Evolutionary conservation across 768 basidiomycete species (phyloP), one percentile per base, ranked within the genome.

Genomic region (Rhodotorula graminis): DNA sequence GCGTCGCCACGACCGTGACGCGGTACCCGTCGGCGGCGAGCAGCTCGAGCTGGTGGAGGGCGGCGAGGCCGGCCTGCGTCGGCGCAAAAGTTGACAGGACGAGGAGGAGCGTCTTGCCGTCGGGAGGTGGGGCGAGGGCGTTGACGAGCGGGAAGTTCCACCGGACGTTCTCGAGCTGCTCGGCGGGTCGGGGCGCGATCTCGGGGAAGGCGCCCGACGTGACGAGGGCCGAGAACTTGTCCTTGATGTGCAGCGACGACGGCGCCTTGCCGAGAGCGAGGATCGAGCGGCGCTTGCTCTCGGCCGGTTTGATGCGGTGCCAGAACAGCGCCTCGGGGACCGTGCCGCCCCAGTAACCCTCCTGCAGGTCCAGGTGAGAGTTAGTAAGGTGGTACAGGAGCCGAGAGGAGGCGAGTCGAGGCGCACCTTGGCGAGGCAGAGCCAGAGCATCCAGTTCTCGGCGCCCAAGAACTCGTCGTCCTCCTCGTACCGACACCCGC

Each of bases 371-470:
- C 2, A 12, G 44, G 44, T 19, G 21, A 3, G 47, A 3, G 47
- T 19, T 3, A 46, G 42, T 2, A 10, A 29, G 29, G 53, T 8
- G 7, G 46, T 44, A 12, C 1, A 10, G 19, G 0, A 27, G 23
- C 0, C 23, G 46, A 33, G 33, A 21, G 19, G 47, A 6, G n/a
- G 9, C 2, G 29, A 1, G 42, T 42, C 61, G 23, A 27, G 4
- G 16, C 70, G 67, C 33, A 57, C 62, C 58, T 71, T 70, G 25
- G 74, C 74, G n/a, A 75, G 59, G 53, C 74, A 75, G 52, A 75
- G 61, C 74, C 74, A 75, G 53, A 75, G 71, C 52, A 65, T 66
- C 69, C 69, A 70, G 33, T 71, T 70, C 55, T 75, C 74, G 6
- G 70, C 74, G 3, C 74, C 74, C 23, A 46, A 49, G 16, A 56